Percentiles rank a stretch among this genome's conserved stretches.
Evolutionary conservation across 495 filamentous ascomycete genomes (phyloP).

Genomic region (Hamigera avellanea): DNA sequence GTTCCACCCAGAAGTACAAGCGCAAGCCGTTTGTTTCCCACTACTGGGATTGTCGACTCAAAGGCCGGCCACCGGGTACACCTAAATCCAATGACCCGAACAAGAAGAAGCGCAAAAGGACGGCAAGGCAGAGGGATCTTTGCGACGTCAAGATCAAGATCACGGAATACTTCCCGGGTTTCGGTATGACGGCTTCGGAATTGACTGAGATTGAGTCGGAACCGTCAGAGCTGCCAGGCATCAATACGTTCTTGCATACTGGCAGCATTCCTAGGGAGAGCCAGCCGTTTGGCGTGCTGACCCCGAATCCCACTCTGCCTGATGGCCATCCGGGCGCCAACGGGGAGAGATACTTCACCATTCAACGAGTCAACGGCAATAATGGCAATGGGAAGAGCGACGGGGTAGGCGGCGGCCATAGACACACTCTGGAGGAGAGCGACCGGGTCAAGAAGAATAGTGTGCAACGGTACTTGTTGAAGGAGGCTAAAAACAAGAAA

Average conservation of each 20-base stretch:
- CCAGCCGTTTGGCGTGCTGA: slow-evolving; percentile 32
- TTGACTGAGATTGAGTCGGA: slow-evolving; percentile 9
- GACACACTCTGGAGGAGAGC: slow-evolving; percentile 66
- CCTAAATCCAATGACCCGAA: slow-evolving; percentile 76
- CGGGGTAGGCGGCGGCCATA: slow-evolving; percentile 54
- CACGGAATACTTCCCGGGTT: slow-evolving; percentile 62
- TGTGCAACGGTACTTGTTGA: slow-evolving; percentile 54
- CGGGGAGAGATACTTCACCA: slow-evolving; percentile 54
- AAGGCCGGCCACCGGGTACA: slow-evolving; percentile 73
- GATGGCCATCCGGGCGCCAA: slow-evolving; percentile 30
- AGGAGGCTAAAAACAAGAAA: slow-evolving; percentile 57
- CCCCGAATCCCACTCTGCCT: slow-evolving; percentile 22
- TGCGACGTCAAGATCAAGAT: slow-evolving; percentile 94
- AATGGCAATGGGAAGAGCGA: slow-evolving; percentile 62
- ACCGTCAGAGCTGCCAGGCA: slow-evolving; percentile 15
- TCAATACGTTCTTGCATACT: slow-evolving; percentile 13
- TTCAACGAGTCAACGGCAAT: slow-evolving; percentile 69
- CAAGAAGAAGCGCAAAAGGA: slow-evolving; percentile 82
- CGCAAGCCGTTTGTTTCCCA: slow-evolving; percentile 73
- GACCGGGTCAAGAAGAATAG: slow-evolving; percentile 82
- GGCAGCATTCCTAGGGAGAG: slow-evolving; percentile 2
- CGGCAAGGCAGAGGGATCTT: slow-evolving; percentile 61
- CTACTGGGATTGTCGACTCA: slow-evolving; percentile 86
- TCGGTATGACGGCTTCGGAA: slow-evolving; percentile 13
- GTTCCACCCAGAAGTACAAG: slow-evolving; percentile 79